Evolutionary conservation across 1,284 basidiomycete genomes (phyloP).

Genomic region (Heterobasidion occidentale): DNA sequence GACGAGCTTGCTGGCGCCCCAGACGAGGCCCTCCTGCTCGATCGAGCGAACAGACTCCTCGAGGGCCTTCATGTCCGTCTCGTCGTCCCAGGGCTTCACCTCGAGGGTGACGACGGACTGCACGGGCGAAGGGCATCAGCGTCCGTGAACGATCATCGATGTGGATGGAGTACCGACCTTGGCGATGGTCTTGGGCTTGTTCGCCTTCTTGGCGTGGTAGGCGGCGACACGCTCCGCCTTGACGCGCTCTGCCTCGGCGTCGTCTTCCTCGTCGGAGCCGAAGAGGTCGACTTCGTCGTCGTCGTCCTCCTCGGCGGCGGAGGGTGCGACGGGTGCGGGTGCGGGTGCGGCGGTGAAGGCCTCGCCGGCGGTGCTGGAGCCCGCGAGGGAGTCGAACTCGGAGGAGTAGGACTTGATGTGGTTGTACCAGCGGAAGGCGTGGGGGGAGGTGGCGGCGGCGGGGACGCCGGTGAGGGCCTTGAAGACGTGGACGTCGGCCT

Average conservation of each 20-base stretch:
- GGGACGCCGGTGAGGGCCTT: conserved; percentile 66
- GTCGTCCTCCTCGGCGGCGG: conserved; percentile 65
- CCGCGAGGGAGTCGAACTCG: conserved; percentile 75
- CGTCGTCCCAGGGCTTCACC: conserved; percentile 99
- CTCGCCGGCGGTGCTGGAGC: conserved; percentile 80
- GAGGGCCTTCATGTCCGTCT: conserved; percentile 91
- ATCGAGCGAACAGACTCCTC: conserved; percentile 84
- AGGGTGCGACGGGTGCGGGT: conserved; percentile 34
- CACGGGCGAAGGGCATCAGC: conserved; percentile 13
- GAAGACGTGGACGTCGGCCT: conserved; percentile 95
- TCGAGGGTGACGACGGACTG: conserved; percentile 94
- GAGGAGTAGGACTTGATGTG: conserved; percentile 86
- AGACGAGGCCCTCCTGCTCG: conserved; percentile 88
- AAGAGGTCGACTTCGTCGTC: conserved; percentile 96
- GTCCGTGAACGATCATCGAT: conserved; percentile 2
- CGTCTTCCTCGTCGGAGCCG: conserved; percentile 83
- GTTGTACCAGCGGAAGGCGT: conserved; percentile 89
- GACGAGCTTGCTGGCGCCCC: conserved; percentile 90
- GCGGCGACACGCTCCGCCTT: conserved; percentile 94
- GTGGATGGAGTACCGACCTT: conserved; percentile 55
- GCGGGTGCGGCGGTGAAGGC: conserved; percentile 48
- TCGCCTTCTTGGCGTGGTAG: conserved; percentile 91
- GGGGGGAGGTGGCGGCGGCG: conserved; percentile 61
- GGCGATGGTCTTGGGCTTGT: conserved; percentile 83
- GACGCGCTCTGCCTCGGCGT: conserved; percentile 89